phyloP scores from a whole-genome alignment of 768 basidiomycete species.

The Paxillus involutus region DNA sequence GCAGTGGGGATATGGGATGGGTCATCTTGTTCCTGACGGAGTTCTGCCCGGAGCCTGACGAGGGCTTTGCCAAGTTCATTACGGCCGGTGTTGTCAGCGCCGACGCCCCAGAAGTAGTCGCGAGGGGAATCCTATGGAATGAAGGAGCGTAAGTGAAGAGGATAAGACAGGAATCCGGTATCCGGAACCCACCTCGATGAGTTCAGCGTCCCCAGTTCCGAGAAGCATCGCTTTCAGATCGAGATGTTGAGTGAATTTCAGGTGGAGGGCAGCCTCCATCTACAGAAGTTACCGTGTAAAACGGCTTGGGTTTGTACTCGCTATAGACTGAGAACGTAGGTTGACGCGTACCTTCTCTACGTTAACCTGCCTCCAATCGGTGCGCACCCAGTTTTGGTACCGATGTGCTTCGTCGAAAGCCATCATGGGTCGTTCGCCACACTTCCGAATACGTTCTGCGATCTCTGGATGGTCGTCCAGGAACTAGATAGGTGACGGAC shows the following conservation, averaged over 20 bases:
- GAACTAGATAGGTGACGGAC: conserved; percentile 42
- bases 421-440: conserved; percentile 58
- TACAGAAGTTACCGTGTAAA: conserved; percentile 18
- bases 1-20: conserved; percentile 28
- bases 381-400: conserved; percentile 57
- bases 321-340: too few relatives aligned
- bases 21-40: conserved; percentile 38
- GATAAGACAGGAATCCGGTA: conserved; percentile 4
- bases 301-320: background rate
- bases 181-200: conserved; percentile 57
- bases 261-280: conserved; percentile 67
- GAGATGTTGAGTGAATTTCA: conserved; percentile 71
- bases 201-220: conserved; percentile 61
- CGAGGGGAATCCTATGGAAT: conserved; percentile 61
- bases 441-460: conserved; percentile 68
- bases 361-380: conserved; percentile 70
- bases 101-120: conserved; percentile 79
- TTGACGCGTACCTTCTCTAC: conserved; percentile 50
- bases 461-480: conserved; percentile 56
- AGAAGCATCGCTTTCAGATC: conserved; percentile 60
- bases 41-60: conserved; percentile 55
- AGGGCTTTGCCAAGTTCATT: conserved; percentile 77
- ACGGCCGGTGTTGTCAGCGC: conserved; percentile 60
- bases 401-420: conserved; percentile 70
- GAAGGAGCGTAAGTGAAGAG: background rate